Conservation (phyloP, 2,329 filamentous ascomycete species). For the Pleoardoris graminearum region DNA sequence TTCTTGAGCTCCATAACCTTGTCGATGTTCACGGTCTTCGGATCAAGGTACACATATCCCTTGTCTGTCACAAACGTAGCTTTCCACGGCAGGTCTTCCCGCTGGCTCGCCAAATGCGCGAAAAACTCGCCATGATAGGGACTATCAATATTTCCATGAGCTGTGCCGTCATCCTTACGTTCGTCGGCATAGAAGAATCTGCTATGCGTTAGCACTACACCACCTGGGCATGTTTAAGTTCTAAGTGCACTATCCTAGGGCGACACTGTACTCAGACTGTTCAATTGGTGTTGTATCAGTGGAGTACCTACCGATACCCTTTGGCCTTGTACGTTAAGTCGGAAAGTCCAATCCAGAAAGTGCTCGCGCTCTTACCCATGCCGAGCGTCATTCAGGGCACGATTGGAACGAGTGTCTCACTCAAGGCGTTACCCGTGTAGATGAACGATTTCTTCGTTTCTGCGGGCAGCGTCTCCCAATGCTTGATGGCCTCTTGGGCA, state of each 20-base stretch:
- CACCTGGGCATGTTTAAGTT: neutral
- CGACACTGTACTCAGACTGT: no score
- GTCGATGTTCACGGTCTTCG: neutral
- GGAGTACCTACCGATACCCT: conserved; percentile 6
- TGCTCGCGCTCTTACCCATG: neutral
- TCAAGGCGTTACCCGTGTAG: conserved; percentile 46
- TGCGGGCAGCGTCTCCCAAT: conserved; percentile 41
- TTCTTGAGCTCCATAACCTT: neutral
- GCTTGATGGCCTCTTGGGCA: conserved; percentile 46
- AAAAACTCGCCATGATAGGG: conserved; percentile 43
- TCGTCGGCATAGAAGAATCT: conserved; percentile 58
- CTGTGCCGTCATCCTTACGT: conserved; percentile 47
- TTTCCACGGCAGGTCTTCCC: conserved; percentile 37
- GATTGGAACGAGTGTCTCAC: neutral
- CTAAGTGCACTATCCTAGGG: no score
- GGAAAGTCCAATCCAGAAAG: neutral
- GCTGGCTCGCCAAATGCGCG: conserved; percentile 31
- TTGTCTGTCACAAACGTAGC: conserved; percentile 45
- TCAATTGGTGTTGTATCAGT: no score
- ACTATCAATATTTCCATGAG: conserved; percentile 34
- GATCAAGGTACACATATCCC: conserved; percentile 32
- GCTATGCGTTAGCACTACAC: neutral
- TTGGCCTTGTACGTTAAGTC: neutral
- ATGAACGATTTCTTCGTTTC: conserved; percentile 45
- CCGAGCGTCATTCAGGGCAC: neutral